Evolutionary conservation across 1,284 basidiomycete species (phyloP), one percentile per base, ranked within the genome.

Genomic region (Acaromyces ingoldii): DNA sequence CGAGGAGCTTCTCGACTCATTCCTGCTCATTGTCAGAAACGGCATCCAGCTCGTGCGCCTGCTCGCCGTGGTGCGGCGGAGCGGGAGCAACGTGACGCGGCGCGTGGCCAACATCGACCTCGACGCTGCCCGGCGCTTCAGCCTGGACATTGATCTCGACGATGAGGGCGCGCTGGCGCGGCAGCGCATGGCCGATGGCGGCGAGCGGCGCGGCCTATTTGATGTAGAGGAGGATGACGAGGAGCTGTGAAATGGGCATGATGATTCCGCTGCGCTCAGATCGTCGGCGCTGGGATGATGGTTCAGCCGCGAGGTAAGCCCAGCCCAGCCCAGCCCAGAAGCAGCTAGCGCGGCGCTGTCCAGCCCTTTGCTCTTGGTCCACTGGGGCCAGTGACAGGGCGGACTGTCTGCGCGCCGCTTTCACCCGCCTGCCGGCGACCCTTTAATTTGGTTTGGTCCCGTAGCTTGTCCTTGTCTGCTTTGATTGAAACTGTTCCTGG

Each of bases 1-100:
- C 10, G 72, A 75, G 36, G 72, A 75, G 51, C 49, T 74, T 9
- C 45, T 75, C 17, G 72, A 75, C 47, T 69, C 65, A 28, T 31
- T 75, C 24, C 60, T 75, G 37, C 52, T 75, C 11, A 74, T 75
- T 31, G 61, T 63, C 5, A 54, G 72, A 21, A 75, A 75, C 28
- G 67, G 65, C 2, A 57, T 71, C 15, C 72, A 75, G 51, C 63
- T 66, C 13, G 34, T 67, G n/a, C 58, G 72, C 7, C 52, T 75
- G 11, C 53, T 75, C 1, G 58, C 63, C 26, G 72, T 75, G 26
- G 64, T 75, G 3, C 59, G 72, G 19, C 55, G 72, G 43, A 62
- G 58, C 4, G 60, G 65, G 2, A 56, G 58, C 39, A 70, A 65
- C 26, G 71, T 71, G 1, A 62, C 65, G 3, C 57, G 55, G 24